These are phyloP conservation scores for Fusarium temperatum DNA, from an alignment of 2,329 filamentous ascomycete genomes.

Conservation along the genomic window DNA sequence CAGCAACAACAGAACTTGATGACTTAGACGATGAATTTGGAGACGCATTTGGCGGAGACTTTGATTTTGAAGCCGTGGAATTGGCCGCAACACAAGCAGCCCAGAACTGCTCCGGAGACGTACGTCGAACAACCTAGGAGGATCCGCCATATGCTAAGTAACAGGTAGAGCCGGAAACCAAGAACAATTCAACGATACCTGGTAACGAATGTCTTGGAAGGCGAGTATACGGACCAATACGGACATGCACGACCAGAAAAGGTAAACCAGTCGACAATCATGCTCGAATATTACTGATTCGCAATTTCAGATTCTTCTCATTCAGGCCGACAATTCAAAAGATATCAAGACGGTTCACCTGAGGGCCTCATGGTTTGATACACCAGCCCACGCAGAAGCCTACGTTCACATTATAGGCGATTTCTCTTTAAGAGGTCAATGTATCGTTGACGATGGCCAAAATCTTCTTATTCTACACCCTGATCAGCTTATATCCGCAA, in stretches of 20 bases:
- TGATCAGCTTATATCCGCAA: conserved; percentile 93
- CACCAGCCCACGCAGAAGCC: conserved; percentile 75
- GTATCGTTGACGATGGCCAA: conserved; percentile 81
- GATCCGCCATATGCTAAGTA: conserved; percentile 66
- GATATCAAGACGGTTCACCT: conserved; percentile 75
- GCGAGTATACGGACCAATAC: conserved; percentile 71
- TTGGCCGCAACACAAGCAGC: conserved; percentile 75
- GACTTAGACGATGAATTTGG: conserved; percentile 48
- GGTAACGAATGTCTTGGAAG: conserved; percentile 76
- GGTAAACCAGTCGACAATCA: conserved; percentile 57
- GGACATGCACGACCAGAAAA: conserved; percentile 73
- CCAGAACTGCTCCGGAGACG: conserved; percentile 47
- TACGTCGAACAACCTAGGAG: conserved; percentile 47
- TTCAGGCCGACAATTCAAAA: conserved; percentile 79
- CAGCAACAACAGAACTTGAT: neutral
- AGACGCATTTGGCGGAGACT: conserved; percentile 70
- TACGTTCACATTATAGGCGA: conserved; percentile 88
- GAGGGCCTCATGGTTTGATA: conserved; percentile 87
- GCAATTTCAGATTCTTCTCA: conserved; percentile 72
- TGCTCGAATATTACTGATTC: conserved; percentile 25
- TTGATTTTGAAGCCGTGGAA: conserved; percentile 82
- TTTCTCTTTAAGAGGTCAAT: conserved; percentile 75
- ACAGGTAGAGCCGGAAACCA: conserved; percentile 71
- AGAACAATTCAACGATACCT: conserved; percentile 88
- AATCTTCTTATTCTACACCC: conserved; percentile 93